phyloP scores from a whole-genome alignment of 768 basidiomycete genomes.

The Trichaptum fuscoviolaceum region DNA sequence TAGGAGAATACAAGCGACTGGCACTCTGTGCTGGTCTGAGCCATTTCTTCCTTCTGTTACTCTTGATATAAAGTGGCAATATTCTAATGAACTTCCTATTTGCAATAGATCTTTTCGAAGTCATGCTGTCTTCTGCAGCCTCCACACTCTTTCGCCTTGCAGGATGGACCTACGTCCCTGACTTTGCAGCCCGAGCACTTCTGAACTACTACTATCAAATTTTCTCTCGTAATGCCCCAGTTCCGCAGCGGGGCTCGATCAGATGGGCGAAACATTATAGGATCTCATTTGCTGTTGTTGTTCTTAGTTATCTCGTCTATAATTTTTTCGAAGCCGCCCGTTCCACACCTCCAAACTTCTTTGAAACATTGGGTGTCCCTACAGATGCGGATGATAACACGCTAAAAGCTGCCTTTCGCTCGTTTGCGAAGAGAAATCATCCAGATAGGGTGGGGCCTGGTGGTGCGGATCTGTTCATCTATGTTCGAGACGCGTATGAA shows the following conservation, averaged over 20 bases:
- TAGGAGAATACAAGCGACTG: background rate
- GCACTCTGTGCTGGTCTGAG: background rate
- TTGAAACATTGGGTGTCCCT: slow-evolving; percentile 62
- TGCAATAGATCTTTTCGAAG: background rate
- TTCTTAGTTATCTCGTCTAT: slow-evolving; percentile 62
- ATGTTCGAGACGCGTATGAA: slow-evolving; percentile 70
- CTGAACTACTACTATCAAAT: slow-evolving; percentile 41
- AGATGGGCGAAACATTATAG: slow-evolving; percentile 56
- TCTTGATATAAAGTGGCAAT: background rate
- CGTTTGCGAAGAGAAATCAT: slow-evolving; percentile 69
- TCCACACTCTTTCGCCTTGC: slow-evolving; percentile 36
- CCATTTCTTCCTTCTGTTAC: background rate
- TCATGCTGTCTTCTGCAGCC: slow-evolving; percentile 14
- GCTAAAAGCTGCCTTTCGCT: slow-evolving; percentile 68
- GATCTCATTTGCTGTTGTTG: slow-evolving; percentile 54
- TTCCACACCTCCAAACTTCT: slow-evolving; percentile 68
- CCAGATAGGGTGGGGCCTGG: slow-evolving; percentile 61
- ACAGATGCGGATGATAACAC: slow-evolving; percentile 59
- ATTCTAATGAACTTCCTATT: background rate
- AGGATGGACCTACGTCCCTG: slow-evolving; percentile 67
- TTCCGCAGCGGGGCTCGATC: slow-evolving; percentile 34
- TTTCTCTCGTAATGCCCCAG: slow-evolving; percentile 29
- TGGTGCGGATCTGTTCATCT: slow-evolving; percentile 64
- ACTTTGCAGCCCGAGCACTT: slow-evolving; percentile 48
- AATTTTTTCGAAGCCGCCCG: slow-evolving; percentile 53